Evolutionary conservation across 768 basidiomycete species (phyloP), one percentile per base, ranked within the genome.

Genomic region (Trametopsis cervina): DNA sequence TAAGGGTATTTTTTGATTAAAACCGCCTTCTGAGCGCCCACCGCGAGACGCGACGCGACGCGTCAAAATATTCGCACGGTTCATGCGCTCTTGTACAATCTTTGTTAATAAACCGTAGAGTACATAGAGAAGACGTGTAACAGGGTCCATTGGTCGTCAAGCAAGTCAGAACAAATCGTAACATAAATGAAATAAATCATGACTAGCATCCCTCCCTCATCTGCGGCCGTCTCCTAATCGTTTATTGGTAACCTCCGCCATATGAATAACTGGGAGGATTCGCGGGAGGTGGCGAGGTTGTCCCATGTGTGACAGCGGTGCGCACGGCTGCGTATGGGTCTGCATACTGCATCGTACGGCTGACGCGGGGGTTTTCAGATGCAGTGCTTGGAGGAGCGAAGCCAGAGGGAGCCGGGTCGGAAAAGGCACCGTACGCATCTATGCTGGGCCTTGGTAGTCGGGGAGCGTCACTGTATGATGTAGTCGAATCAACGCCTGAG

Each of bases 281-380:
- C 2, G 44, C 17, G 3, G 44, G 50, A 11, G 49, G 27, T 23
- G 42, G 18, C 36, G 35, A 24, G 12, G 26, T 17, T 17, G 35
- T 33, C 10, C 39, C 33, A 3, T 27, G 38, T n/a, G 42, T 23
- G 22, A 67, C 39, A 15, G 61, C 57, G 4, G 83, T 83, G 15
- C 86, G 74, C 27, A 91, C 86, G 10, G 83, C 84, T 11, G 88
- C 85, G 59, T 91, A 92, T 7, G 89, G 89, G 59, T 92, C 64
- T 20, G 89, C 89, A 58, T 91, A 89, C 63, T 93, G 89, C 91
- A 95, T 93, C 46, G 92, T 94, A 62, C 90, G 69, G 64, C 89
- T 92, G 33, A 92, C 70, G 22, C 80, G 76, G 15, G 78, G 76
- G 1, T 67, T 70, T 25, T 70, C 62, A 49, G 76, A 54, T n/a